These are phyloP conservation scores for Candida smagusa DNA, from an alignment of 1,139 yeast genomes.

Conservation along the genomic window DNA sequence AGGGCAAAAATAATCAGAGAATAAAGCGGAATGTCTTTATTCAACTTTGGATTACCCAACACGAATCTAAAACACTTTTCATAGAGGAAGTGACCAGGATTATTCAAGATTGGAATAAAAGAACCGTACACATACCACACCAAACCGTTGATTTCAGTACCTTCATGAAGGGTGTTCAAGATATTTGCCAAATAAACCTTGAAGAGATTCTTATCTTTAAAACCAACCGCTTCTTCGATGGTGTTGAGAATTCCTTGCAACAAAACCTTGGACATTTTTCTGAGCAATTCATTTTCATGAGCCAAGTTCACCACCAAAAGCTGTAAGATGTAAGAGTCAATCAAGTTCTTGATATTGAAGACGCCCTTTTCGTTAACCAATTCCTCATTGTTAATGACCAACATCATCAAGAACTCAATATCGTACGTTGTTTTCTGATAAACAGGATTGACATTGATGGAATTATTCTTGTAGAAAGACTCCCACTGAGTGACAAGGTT, in stretches of 20 bases:
- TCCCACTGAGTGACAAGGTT: slow-evolving; percentile 18
- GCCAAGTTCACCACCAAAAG: slow-evolving; percentile 51
- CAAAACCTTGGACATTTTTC: slow-evolving; percentile 31
- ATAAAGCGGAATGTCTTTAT: slow-evolving; percentile 65
- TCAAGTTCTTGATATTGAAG: slow-evolving; percentile 54
- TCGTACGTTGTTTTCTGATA: slow-evolving; percentile 45
- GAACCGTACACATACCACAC: slow-evolving; percentile 45
- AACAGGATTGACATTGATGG: slow-evolving; percentile 13
- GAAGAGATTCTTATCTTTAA: slow-evolving; percentile 58
- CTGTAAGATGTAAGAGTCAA: slow-evolving; percentile 59
- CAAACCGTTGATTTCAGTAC: slow-evolving; percentile 15
- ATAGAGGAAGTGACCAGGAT: slow-evolving; percentile 71
- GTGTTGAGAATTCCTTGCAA: slow-evolving; percentile 41
- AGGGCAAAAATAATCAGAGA: slow-evolving; percentile 38
- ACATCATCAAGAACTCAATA: slow-evolving; percentile 55
- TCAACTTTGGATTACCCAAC: slow-evolving; percentile 53
- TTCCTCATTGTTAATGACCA: slow-evolving; percentile 61
- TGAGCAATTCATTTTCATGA: slow-evolving; percentile 10
- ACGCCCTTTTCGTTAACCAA: slow-evolving; percentile 32
- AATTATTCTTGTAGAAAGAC: slow-evolving; percentile 18
- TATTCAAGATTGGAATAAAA: slow-evolving; percentile 53
- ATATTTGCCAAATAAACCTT: slow-evolving; percentile 62
- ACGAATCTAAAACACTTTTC: slow-evolving; percentile 65
- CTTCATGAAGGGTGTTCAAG: slow-evolving; percentile 38
- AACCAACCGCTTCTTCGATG: slow-evolving; percentile 24